phyloP scores from a whole-genome alignment of 257 asterid species.

The Plantago major region DNA sequence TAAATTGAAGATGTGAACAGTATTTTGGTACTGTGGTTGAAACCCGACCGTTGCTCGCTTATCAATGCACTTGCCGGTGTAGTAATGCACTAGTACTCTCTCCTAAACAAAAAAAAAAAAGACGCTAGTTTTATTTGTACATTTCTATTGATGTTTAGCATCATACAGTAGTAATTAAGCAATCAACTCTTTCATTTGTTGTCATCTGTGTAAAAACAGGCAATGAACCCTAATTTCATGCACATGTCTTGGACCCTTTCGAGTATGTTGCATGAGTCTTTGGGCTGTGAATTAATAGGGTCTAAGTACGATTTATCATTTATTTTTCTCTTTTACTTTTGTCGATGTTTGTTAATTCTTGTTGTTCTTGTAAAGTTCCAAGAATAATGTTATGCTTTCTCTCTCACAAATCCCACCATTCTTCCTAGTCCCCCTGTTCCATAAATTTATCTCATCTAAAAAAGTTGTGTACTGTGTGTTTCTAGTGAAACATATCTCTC shows the following conservation, averaged over 20 bases:
- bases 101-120: too few relatives aligned
- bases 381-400: conserved; percentile 26
- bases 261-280: neutral
- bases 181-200: conserved; percentile 9
- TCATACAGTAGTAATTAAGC: too few relatives aligned
- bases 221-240: conserved; percentile 66
- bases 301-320: neutral
- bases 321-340: conserved; percentile 8
- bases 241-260: conserved; percentile 43
- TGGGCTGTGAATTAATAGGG: conserved; percentile 5
- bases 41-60: conserved; percentile 64
- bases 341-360: conserved; percentile 17
- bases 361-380: conserved; percentile 42
- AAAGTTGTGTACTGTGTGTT: neutral
- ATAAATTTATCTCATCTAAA: neutral
- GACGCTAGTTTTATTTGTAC: too few relatives aligned
- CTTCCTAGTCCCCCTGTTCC: conserved; percentile 20
- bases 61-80: conserved; percentile 64
- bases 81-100: neutral
- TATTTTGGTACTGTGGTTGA: conserved; percentile 21
- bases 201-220: conserved; percentile 22
- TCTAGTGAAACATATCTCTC: neutral
- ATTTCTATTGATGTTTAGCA: too few relatives aligned
- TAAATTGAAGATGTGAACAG: neutral
- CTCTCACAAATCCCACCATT: conserved; percentile 34